Conservation (phyloP, 2,329 filamentous ascomycete genomes). For the Aaosphaeria arxii region DNA sequence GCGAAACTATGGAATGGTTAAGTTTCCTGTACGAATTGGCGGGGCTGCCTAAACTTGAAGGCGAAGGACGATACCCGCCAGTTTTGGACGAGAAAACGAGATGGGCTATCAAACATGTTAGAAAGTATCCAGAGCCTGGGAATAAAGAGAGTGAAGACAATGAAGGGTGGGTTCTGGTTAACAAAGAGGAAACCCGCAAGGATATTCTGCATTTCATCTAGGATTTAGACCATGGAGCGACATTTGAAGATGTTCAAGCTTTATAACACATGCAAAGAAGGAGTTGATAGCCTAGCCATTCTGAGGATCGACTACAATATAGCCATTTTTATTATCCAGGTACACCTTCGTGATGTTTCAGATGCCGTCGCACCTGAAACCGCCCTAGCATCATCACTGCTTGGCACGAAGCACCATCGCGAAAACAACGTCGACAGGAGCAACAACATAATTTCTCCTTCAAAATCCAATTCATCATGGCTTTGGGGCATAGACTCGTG, state of each 20-base stretch:
- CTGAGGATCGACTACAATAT: neutral
- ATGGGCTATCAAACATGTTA: conserved; percentile 36
- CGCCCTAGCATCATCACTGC: neutral
- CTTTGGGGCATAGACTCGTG: conserved; percentile 10
- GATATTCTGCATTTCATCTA: conserved; percentile 4
- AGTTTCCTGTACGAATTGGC: conserved; percentile 47
- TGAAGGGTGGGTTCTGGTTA: conserved; percentile 3
- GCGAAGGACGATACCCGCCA: conserved; percentile 25
- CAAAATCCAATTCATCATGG: neutral
- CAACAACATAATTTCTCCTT: neutral
- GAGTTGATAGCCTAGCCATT: neutral
- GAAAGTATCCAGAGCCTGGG: conserved; percentile 10
- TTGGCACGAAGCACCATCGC: neutral
- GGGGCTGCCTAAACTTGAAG: conserved; percentile 48
- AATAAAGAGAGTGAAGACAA: conserved; percentile 2
- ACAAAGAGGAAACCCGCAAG: neutral
- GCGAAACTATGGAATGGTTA: conserved; percentile 51
- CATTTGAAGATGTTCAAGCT: neutral
- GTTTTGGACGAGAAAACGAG: conserved; percentile 12
- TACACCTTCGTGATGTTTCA: neutral
- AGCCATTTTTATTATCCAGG: neutral
- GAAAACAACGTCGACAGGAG: neutral
- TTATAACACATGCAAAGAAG: neutral
- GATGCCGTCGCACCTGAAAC: neutral
- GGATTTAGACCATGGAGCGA: neutral